Base-by-base conservation (phyloP, 164 flowering plant species). In the grape (Vitis vinifera) region DNA sequence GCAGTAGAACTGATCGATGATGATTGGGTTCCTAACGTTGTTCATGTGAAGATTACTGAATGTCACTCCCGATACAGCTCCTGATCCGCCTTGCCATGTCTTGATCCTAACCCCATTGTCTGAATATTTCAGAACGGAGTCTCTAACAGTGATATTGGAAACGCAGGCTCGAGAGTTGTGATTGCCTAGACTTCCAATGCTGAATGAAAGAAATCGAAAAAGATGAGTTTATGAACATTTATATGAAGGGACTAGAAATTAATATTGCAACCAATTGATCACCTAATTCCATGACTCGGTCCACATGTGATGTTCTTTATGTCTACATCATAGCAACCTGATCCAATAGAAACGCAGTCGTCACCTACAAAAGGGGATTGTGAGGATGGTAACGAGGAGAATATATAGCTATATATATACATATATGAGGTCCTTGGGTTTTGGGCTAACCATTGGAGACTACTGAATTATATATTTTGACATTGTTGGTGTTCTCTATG, bases 211-310 rank as follows among this genome's bases (percentile, higher is more conserved):
- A 47, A 57, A 55, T 71, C 16, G 10, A 67, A 19, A 61, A 27
- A 29, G 19, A 11, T 10, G 37, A 6, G 27, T 14, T 63, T 63
- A 8, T 12, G 56, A 64, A 16, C 3, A 49, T 10, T 49, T 10
- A 9, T 30, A 30, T 61, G 10, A 9, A 9, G 0, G 10, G 5
- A 63, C 13, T 23, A 48, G 48, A 11, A 23, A 23, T 37, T 37
- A 37, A 37, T 37, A 37, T 37, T 37, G 44, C 44, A 37, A 37
- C 27, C 2, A 37, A 3, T 37, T 3, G 44, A 37, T 3, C 44
- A 93, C 98, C 98, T 93, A 79, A 93, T 93, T 58, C 98, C 98
- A 77, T 93, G 97, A 67, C 98, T 79, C 8, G 92, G 97, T 19
- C 94, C 98, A 71, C 97, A 93, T 15, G 98, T 90, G 15, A 91